phyloP scores from a whole-genome alignment of 1,284 basidiomycete species.

The Thelephora terrestris region DNA sequence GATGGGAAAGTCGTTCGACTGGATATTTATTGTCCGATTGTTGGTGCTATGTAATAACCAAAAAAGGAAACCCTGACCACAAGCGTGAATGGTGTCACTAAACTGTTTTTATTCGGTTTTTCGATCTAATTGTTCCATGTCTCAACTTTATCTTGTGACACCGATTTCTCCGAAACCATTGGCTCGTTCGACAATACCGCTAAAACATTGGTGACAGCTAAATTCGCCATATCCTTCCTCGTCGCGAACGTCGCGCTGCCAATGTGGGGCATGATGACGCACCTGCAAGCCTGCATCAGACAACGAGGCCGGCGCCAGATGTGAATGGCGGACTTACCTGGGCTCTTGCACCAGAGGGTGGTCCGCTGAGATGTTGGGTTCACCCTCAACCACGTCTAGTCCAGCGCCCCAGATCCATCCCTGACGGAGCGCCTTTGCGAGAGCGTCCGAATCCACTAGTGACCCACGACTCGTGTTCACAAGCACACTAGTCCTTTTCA shows the following conservation, averaged over 20 bases:
- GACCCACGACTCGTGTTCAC: slow-evolving; percentile 78
- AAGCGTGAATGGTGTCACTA: too few species aligned
- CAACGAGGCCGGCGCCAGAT: neutral
- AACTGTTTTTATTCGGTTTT: too few species aligned
- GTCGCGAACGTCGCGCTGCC: slow-evolving; percentile 86
- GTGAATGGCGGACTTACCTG: slow-evolving; percentile 33
- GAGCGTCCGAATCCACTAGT: slow-evolving; percentile 81
- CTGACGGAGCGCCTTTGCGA: slow-evolving; percentile 69
- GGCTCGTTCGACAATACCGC: slow-evolving; percentile 36
- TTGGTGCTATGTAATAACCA: too few species aligned
- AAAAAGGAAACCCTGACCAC: too few species aligned
- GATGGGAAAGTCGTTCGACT: too few species aligned
- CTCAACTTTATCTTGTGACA: slow-evolving; percentile 14
- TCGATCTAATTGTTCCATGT: too few species aligned
- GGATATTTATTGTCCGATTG: too few species aligned
- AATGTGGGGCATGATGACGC: slow-evolving; percentile 81
- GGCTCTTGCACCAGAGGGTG: slow-evolving; percentile 77
- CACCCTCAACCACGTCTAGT: slow-evolving; percentile 89
- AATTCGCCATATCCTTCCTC: slow-evolving; percentile 69
- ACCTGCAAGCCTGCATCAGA: slow-evolving; percentile 32
- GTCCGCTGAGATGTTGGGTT: slow-evolving; percentile 66
- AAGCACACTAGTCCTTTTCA: slow-evolving; percentile 77
- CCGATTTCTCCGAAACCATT: slow-evolving; percentile 43
- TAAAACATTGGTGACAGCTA: slow-evolving; percentile 59
- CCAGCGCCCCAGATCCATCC: slow-evolving; percentile 87